Conservation (phyloP, 2,329 filamentous ascomycete species). For the Apiospora marii region DNA sequence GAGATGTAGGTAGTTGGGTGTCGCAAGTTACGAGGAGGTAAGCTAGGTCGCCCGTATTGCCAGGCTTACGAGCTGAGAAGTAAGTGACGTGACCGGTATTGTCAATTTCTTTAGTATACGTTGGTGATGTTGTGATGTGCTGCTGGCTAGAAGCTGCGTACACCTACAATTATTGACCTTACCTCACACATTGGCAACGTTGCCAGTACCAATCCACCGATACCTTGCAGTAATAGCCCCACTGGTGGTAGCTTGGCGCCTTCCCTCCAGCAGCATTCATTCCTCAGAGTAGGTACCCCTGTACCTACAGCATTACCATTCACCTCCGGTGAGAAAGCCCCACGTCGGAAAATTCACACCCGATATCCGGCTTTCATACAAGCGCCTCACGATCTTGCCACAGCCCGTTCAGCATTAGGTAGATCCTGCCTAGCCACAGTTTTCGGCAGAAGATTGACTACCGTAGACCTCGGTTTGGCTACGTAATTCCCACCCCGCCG, state of each 20-base stretch:
- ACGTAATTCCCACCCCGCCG: slow-evolving; percentile 17
- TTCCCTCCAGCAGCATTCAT: neutral
- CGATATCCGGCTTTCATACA: neutral
- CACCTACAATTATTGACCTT: neutral
- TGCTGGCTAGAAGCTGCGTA: slow-evolving; percentile 5
- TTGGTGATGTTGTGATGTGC: slow-evolving; percentile 8
- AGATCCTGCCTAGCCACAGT: neutral
- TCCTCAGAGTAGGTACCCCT: neutral
- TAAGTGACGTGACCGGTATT: neutral
- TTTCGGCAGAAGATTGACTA: slow-evolving; percentile 8
- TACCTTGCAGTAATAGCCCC: neutral
- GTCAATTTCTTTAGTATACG: neutral
- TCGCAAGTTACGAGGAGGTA: neutral
- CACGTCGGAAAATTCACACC: neutral
- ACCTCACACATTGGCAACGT: slow-evolving; percentile 17
- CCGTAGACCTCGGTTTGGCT: slow-evolving; percentile 13
- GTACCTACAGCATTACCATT: neutral
- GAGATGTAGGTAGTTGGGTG: slow-evolving; percentile 3
- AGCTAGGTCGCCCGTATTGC: neutral
- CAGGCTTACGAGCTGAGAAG: neutral
- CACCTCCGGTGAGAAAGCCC: neutral
- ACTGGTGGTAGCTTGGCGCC: neutral
- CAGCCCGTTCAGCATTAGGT: neutral
- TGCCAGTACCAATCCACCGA: slow-evolving; percentile 18
- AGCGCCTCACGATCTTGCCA: neutral